A percentile compares a stretch with the other conserved stretches of the same genome.
Conservation (phyloP, 768 basidiomycete species). For the Lepiota venenata region DNA sequence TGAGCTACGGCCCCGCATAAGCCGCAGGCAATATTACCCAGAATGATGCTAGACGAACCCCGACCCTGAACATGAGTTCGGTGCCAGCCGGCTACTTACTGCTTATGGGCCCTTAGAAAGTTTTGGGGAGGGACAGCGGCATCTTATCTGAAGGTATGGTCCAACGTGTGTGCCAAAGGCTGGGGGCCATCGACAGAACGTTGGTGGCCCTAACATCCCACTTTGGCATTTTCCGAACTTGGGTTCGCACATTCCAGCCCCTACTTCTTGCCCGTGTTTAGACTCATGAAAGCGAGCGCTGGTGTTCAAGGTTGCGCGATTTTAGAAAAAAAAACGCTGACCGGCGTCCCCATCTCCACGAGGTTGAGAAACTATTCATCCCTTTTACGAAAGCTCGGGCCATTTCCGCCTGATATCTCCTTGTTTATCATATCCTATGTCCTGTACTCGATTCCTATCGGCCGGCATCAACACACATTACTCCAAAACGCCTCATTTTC, state of each 20-base stretch:
- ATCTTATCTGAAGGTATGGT: slow-evolving; percentile 2
- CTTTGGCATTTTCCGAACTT: slow-evolving; percentile 5
- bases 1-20: background rate
- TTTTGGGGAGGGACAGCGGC: slow-evolving; percentile 7
- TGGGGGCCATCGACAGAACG: background rate
- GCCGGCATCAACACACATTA: background rate
- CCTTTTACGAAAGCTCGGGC: slow-evolving; percentile 1
- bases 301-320: no score
- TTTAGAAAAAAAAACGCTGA: no score
- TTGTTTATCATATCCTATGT: background rate
- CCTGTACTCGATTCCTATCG: background rate
- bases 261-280: background rate
- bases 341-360: background rate
- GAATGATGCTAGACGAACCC: background rate
- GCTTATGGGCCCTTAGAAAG: background rate
- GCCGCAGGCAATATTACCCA: background rate
- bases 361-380: background rate
- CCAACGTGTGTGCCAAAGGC: background rate
- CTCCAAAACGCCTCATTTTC: background rate
- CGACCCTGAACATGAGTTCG: slow-evolving; percentile 9
- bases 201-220: background rate
- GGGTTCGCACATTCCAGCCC: background rate
- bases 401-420: slow-evolving; percentile 3
- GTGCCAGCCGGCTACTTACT: background rate
- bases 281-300: no score